Percentiles rank a stretch among this genome's conserved stretches.
These are phyloP conservation scores for Pistacia vera DNA, from an alignment of 345 rosid species.

Conservation along the genomic window DNA sequence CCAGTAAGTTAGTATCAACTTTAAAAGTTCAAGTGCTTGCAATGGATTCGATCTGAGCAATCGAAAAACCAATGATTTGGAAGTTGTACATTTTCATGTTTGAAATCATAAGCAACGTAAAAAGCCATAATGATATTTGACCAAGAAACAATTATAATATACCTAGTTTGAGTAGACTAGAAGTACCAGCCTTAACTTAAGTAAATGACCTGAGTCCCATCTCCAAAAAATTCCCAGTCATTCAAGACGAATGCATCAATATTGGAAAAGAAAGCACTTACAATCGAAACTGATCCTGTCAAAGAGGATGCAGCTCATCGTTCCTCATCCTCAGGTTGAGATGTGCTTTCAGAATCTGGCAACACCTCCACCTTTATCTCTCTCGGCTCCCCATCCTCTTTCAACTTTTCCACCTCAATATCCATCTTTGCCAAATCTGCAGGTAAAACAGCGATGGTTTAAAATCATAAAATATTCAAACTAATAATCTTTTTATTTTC, in stretches of 20 bases:
- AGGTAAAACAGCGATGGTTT: not conserved
- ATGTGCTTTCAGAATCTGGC: not conserved
- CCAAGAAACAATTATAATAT: not conserved
- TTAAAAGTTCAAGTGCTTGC: no score
- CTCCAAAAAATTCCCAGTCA: not conserved
- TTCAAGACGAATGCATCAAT: not conserved
- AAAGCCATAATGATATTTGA: not conserved
- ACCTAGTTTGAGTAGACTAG: not conserved
- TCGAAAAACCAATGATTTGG: not conserved
- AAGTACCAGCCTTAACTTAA: not conserved
- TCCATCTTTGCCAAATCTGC: slow-evolving; percentile 3
- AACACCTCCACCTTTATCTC: slow-evolving; percentile 2
- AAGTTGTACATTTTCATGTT: not conserved
- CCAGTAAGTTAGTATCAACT: no score
- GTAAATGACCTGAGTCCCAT: not conserved
- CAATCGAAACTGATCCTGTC: not conserved
- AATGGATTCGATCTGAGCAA: no score
- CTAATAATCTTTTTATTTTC: no score
- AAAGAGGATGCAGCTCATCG: not conserved
- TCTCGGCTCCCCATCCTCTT: not conserved
- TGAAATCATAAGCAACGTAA: not conserved
- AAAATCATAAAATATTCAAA: not conserved
- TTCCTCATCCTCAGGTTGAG: slow-evolving; percentile 7
- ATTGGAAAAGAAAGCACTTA: not conserved
- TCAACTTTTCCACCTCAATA: not conserved